Percentiles rank a stretch among this genome's conserved stretches.
phyloP scores from a whole-genome alignment of 1,139 yeast species.

The Hyphopichia khmerensis region DNA sequence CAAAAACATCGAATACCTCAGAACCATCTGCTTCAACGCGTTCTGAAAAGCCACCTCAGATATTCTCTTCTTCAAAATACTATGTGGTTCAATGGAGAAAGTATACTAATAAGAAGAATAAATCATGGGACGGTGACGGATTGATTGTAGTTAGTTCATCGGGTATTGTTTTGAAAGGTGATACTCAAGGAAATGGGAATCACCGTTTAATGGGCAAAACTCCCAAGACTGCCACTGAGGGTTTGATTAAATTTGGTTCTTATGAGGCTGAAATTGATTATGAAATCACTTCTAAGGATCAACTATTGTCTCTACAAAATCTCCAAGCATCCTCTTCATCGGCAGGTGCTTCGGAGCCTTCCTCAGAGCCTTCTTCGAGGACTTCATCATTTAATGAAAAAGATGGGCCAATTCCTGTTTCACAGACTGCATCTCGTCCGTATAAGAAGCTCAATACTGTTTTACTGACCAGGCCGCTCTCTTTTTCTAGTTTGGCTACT shows the following conservation, averaged over 20 bases:
- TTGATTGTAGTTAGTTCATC: conserved; percentile 27
- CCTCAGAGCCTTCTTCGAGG: not conserved
- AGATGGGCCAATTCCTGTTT: not conserved
- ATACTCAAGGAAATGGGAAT: conserved; percentile 11
- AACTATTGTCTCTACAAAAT: not conserved
- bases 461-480: not conserved
- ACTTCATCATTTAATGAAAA: not conserved
- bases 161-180: conserved; percentile 15
- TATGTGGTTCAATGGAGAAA: conserved; percentile 68
- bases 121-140: conserved; percentile 97
- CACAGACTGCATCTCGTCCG: not conserved
- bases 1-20: not conserved
- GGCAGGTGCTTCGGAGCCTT: not conserved
- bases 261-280: conserved; percentile 29
- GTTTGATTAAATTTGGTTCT: conserved; percentile 22
- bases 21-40: not conserved
- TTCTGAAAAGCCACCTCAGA: not conserved
- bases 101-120: conserved; percentile 71
- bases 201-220: conserved; percentile 18
- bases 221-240: conserved; percentile 6
- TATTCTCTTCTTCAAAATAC: not conserved
- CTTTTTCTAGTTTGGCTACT: not conserved
- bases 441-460: not conserved
- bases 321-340: not conserved
- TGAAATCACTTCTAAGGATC: conserved; percentile 6